phyloP scores from a whole-genome alignment of 2,329 filamentous ascomycete genomes.

The Talaromyces sp. region DNA sequence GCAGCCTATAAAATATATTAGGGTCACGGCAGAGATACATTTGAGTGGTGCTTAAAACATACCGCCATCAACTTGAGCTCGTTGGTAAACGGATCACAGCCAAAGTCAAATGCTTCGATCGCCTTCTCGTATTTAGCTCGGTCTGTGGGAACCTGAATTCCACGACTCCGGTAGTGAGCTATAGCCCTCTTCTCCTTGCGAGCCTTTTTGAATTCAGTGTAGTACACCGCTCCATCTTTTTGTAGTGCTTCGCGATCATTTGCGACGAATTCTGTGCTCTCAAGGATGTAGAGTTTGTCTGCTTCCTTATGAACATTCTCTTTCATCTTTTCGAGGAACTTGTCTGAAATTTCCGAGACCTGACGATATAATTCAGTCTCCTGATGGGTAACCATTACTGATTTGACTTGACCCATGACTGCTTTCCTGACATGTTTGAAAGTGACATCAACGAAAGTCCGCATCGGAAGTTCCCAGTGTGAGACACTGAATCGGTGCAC shows the following conservation, averaged over 20 bases:
- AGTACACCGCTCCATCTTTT: neutral
- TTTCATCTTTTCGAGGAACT: constrained; percentile 47
- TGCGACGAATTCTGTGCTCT: neutral
- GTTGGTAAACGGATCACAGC: constrained; percentile 32
- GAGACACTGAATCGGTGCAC: constrained; percentile 57
- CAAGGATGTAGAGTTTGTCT: neutral
- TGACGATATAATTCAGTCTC: constrained; percentile 36
- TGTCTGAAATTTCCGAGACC: constrained; percentile 41
- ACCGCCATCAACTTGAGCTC: constrained; percentile 45
- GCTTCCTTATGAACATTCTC: constrained; percentile 42
- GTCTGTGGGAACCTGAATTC: neutral
- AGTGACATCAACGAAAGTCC: constrained; percentile 36
- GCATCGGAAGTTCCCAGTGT: constrained; percentile 57
- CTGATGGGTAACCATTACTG: constrained; percentile 32
- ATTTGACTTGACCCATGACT: constrained; percentile 48
- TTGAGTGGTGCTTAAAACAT: constrained; percentile 19
- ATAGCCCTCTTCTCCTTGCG: constrained; percentile 1
- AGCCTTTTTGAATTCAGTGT: neutral
- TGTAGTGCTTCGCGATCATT: constrained; percentile 3
- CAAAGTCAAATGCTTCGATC: constrained; percentile 23
- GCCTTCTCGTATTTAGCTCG: constrained; percentile 18
- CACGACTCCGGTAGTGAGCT: neutral
- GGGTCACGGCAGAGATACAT: neutral
- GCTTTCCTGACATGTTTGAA: constrained; percentile 30
- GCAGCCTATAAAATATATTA: constrained; percentile 28